A percentile compares a stretch with the other conserved stretches of the same genome.
Evolutionary conservation across 2,329 filamentous ascomycete genomes (phyloP).

Genomic region (Sclerotinia subarctica): DNA sequence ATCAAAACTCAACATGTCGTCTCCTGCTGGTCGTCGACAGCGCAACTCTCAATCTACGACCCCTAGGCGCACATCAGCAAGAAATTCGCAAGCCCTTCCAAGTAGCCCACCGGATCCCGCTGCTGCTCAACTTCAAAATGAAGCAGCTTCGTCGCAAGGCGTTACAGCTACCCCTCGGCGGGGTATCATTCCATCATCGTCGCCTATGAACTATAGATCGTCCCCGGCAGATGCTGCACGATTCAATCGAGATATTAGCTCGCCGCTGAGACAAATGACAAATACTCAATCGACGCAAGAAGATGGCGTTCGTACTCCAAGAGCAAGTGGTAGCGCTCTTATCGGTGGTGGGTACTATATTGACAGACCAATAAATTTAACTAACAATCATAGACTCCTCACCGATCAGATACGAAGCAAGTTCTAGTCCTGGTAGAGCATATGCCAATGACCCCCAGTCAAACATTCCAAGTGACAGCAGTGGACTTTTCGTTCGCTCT

Average conservation of each 20-base stretch:
- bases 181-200: constrained; percentile 65
- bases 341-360: constrained; percentile 56
- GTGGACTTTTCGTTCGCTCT: constrained; percentile 77
- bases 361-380: constrained; percentile 1
- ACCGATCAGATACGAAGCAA: constrained; percentile 85
- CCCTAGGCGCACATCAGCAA: constrained; percentile 55
- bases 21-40: constrained; percentile 55
- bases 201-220: constrained; percentile 74
- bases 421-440: constrained; percentile 76
- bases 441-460: constrained; percentile 54
- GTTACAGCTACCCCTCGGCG: constrained; percentile 46
- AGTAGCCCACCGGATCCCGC: constrained; percentile 45
- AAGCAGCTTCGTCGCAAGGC: constrained; percentile 38
- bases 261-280: constrained; percentile 57
- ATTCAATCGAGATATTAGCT: constrained; percentile 48
- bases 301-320: constrained; percentile 67
- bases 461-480: constrained; percentile 77
- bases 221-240: constrained; percentile 49
- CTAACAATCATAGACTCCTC: constrained; percentile 69
- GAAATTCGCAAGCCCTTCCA: constrained; percentile 53
- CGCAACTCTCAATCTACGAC: constrained; percentile 55
- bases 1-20: constrained; percentile 52
- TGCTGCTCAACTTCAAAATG: constrained; percentile 38
- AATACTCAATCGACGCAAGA: constrained; percentile 52
- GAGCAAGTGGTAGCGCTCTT: constrained; percentile 54